Base-by-base conservation (phyloP, 768 basidiomycete genomes). In the Paxillus ammoniavirescens region DNA sequence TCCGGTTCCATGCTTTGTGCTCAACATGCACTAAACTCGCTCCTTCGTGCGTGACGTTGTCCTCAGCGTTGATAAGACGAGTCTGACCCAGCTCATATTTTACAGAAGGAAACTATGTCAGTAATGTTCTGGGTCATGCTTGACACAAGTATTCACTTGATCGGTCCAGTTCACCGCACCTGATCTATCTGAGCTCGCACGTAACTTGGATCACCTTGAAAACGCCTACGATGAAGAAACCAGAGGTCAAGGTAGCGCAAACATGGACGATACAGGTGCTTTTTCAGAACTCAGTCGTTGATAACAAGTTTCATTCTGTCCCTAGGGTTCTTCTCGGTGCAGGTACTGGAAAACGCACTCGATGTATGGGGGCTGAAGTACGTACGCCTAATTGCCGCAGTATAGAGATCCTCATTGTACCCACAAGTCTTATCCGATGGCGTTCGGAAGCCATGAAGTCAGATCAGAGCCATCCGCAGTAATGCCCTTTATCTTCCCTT, bases 211-310 rank as follows among this genome's bases (percentile, higher is more conserved):
- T 66, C 61, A 68, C 5, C 75, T 89, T 9, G 91, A 93, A 64
- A 73, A 74, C 52, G 75, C 75, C 51, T 86, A 84, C 58, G 77
- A 83, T 52, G 75, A 77, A 46, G 73, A 68, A 43, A 76, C 75
- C 65, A 61, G 68, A 33, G 74, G 71, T 28, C 62, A 62, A 49
- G 67, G 72, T 40, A 87, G 87, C 71, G 75, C 79, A 55, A 97
- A 97, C 65, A 91, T 94, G 89, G 93, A 97, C 61, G 93, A 95
- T 67, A 92, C 91, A 26, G 93, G 92, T 84, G 56, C 33, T 62
- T 51, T 8, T 46, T 8, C 10, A 0, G 6, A 36, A 14, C 10
- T 45, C 4, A 8, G 9, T 21, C n/a, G 7, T 10, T 5, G 8
- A 31, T 13, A n/a, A 12, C 13, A 21, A 14, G 2, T 4, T 28